Percentiles rank a stretch among this genome's conserved stretches.
These are phyloP conservation scores for Metschnikowia amazonensis DNA, from an alignment of 805 yeast genomes.

Conservation along the genomic window DNA sequence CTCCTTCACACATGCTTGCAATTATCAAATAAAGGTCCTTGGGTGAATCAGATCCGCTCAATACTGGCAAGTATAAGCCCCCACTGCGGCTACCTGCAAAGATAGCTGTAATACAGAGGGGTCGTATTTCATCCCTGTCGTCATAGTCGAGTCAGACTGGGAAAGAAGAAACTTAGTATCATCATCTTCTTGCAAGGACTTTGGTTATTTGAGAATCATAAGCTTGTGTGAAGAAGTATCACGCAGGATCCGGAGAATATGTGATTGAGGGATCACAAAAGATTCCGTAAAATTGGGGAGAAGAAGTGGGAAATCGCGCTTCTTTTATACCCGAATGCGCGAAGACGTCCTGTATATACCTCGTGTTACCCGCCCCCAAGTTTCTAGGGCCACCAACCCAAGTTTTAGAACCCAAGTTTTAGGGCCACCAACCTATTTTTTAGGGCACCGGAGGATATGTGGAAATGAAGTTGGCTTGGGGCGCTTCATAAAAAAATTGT, in stretches of 20 bases:
- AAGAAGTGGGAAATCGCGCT: slow-evolving; percentile 5
- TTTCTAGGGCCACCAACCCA: no score
- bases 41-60: slow-evolving; percentile 56
- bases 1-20: slow-evolving; percentile 29
- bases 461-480: no score
- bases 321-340: slow-evolving; percentile 12
- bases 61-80: slow-evolving; percentile 90
- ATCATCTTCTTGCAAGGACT: slow-evolving; percentile 31
- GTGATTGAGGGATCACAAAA: no score
- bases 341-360: slow-evolving; percentile 11
- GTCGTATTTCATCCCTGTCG: slow-evolving; percentile 71
- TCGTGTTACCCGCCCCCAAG: slow-evolving; percentile 12
- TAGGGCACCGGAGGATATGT: no score
- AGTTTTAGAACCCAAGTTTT: no score
- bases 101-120: slow-evolving; percentile 33
- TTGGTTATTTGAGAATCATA: slow-evolving; percentile 17
- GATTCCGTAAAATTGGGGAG: no score
- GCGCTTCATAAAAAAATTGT: no score
- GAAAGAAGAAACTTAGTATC: slow-evolving; percentile 74
- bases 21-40: slow-evolving; percentile 15
- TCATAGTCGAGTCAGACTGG: slow-evolving; percentile 92
- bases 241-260: slow-evolving; percentile 8
- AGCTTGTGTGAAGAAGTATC: slow-evolving; percentile 22
- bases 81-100: slow-evolving; percentile 37
- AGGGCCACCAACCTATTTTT: no score